Base-by-base conservation (phyloP, 78 protist genomes). In the Emiliania huxleyi region DNA sequence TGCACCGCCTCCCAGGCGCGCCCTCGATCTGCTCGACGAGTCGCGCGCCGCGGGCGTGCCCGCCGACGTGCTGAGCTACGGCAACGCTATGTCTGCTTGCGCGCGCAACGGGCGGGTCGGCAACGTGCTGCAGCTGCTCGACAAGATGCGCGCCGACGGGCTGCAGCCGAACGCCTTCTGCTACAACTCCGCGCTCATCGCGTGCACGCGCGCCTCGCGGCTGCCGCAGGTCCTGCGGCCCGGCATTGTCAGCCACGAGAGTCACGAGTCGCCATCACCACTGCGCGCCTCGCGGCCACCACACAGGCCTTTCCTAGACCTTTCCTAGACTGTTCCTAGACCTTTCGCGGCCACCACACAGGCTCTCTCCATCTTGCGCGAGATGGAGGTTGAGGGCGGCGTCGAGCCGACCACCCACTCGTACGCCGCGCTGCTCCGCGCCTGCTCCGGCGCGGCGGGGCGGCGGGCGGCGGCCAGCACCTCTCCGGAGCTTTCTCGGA, bases 141-240 rank as follows among this genome's bases (percentile, higher is more conserved):
- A 8, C 40, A 26, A 44, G 88, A 81, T 81, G 88, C 46, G 38
- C 29, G 1, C 35, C 38, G 52, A 21, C 1, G 52, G 52, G 29
- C 62, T 81, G 56, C 46, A 40, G 88, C 88, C 88, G 49, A 81
- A 81, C 55, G 46, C 52, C n/a, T 40, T 81, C 38, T 81, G 88
- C 52, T 81, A 81, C 88, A 81, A 81, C 52, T 12, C 88, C 25
- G 88, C 88, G 6, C 5, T 81, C 52, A 22, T 18, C 29, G 88
- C 88, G 33, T 40, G 52, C 52, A 3, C 33, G 11, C 23, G n/a
- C 25, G 88, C 62, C 8, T 1, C 5, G 29, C 88, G 88, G 5
- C 29, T 12, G 56, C 38, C 6, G 37, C 46, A 81, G 29, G 84
- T 18, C n/a, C 2, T 75, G 38, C 8, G 56, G 56, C 56, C 26